Evolutionary conservation across 768 basidiomycete genomes (phyloP), one percentile per base, ranked within the genome.

Genomic region (Chiua virens): DNA sequence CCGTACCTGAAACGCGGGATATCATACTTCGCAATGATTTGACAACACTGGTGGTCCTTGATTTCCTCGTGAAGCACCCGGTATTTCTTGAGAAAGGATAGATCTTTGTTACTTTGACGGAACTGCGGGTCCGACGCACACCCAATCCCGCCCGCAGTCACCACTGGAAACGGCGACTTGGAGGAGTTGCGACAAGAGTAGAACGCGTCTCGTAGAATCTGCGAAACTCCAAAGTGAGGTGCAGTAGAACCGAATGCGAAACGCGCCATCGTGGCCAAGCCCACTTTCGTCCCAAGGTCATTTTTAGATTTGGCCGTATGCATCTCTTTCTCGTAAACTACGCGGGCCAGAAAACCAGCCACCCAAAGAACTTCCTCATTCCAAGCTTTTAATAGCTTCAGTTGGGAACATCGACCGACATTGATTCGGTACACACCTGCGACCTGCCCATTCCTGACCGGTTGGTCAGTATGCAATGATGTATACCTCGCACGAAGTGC

Each of bases 351-450:
- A 52, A 87, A 82, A 3, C 94, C 96, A 7, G 92, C 87, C 18
- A 90, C 76, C 62, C 80, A 85, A 9, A 98, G 75, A 9, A 98
- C 76, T 62, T 97, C 95, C 55, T 80, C 81, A 63, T 98, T 98
- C 94, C 92, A 96, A 15, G 83, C 88, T 89, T 51, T 25, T 8
- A 18, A 39, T 13, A 20, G 22, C 18, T 23, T 50, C 14, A 45
- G 7, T 6, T 27, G 1, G 14, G 17, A n/a, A 34, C 1, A 17
- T 17, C 34, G 15, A 8, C 9, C 34, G 2, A 15, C 3, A 34
- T 17, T 6, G 15, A 34, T 34, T 34, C 22, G 6, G 11, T 44
- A 53, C 14, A 66, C 80, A 89, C 88, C 71, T 25, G 84, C 83
- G n/a, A 92, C 87, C 63, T 89, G 85, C 21, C 87, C 83, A 66